Base-by-base conservation (phyloP, 768 basidiomycete genomes). In the Suillus subaureus region DNA sequence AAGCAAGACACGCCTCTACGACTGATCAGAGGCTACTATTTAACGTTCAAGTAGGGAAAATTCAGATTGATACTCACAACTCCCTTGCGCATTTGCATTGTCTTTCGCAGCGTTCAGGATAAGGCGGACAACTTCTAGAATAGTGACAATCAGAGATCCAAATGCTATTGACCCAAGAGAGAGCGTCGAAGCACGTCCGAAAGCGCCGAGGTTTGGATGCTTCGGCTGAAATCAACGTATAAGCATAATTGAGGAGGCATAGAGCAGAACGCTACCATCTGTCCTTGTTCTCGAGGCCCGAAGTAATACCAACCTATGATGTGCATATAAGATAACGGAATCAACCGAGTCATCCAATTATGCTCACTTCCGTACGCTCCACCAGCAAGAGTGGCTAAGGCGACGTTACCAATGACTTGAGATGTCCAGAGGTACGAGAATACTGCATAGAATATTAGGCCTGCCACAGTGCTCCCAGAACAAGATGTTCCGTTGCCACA, bases 361-460 rank as follows among this genome's bases (percentile, higher is more conserved):
- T 31, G 69, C 78, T 60, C 64, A 77, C 82, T 80, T 52, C 89
- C 90, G 69, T 86, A 92, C 4, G 88, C 86, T 33, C 94, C 93
- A 42, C 93, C 93, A 8, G 92, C 91, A 37, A 94, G 84, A 4
- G 92, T 93, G 39, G 91, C 86, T 28, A 94, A 81, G 0, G 91
- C 84, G 47, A 94, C 87, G 69, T 94, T 94, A 39, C 85, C 87
- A 60, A 92, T 86, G 51, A 93, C 91, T 77, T 93, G 91, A 0
- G 90, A 92, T 21, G 88, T 89, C 94, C 93, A 95, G 26, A 93
- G 80, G 79, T 88, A 95, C n/a, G 89, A 89, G 75, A 94, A 94
- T 0, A 89, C 87, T 66, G 87, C 85, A 70, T 85, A 95, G 75
- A 94, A 87, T 62, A 93, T 83, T 15, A 94, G 79, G 3, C 94